A percentile compares a stretch with the other conserved stretches of the same genome.
Evolutionary conservation across 2,329 filamentous ascomycete genomes (phyloP).

Genomic region (Talaromyces sp.): DNA sequence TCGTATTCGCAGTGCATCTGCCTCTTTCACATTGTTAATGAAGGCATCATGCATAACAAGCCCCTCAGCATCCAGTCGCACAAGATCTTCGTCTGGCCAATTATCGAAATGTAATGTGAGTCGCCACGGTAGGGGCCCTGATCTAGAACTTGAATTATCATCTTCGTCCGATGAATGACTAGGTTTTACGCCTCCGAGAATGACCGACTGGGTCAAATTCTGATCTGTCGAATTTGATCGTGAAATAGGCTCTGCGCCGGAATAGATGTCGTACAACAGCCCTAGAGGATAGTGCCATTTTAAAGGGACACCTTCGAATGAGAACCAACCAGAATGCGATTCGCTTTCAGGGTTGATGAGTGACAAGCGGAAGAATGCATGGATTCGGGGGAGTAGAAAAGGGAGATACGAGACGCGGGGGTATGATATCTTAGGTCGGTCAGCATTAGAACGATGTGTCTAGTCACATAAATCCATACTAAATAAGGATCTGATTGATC

Average conservation of each 20-base stretch:
- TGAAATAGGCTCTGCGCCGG: conserved; percentile 47
- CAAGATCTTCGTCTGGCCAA: conserved; percentile 55
- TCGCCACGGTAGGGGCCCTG: conserved; percentile 54
- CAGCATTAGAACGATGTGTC: not conserved
- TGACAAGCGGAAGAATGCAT: conserved; percentile 56
- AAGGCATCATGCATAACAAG: conserved; percentile 61
- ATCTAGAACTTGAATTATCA: conserved; percentile 14
- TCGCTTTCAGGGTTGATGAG: conserved; percentile 55
- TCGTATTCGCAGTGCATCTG: conserved; percentile 82
- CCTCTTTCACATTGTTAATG: conserved; percentile 70
- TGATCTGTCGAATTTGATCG: conserved; percentile 17
- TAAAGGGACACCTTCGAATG: conserved; percentile 62
- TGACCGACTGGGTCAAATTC: conserved; percentile 15
- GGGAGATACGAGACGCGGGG: conserved; percentile 66
- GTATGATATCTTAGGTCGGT: conserved; percentile 48
- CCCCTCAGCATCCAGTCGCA: conserved; percentile 52
- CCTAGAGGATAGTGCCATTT: conserved; percentile 71
- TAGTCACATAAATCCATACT: conserved; percentile 31
- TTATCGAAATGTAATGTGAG: conserved; percentile 59
- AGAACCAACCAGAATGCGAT: conserved; percentile 57
- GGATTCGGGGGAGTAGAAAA: conserved; percentile 58
- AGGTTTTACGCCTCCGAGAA: conserved; percentile 4
- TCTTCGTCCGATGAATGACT: not conserved
- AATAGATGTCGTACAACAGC: conserved; percentile 65
- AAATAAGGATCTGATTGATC: conserved; percentile 59